Conservation (phyloP, 352 stramenopile genomes). For the Thalassiosira livingstoniorum region DNA sequence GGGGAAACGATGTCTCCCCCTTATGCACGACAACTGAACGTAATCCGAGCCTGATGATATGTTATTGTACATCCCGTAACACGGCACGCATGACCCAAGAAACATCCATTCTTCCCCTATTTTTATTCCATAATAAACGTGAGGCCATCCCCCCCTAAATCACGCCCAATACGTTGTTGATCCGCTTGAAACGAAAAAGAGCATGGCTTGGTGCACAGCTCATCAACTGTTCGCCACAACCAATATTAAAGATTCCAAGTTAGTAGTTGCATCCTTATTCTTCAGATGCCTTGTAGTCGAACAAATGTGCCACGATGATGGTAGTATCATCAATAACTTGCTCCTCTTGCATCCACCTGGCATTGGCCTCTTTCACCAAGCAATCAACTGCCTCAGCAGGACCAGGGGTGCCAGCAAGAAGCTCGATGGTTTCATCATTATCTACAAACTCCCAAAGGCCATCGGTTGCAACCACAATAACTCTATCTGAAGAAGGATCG, state of each 20-base stretch:
- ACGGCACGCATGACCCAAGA: too few relatives aligned
- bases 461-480: slow-evolving; percentile 97
- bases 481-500: slow-evolving; percentile 87
- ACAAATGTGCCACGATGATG: slow-evolving; percentile 96
- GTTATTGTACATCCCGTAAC: too few relatives aligned
- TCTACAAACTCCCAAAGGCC: slow-evolving; percentile 99
- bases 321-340: slow-evolving; percentile 99
- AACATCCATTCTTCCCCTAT: too few relatives aligned
- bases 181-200: too few relatives aligned
- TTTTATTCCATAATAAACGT: too few relatives aligned
- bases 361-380: slow-evolving; percentile 94
- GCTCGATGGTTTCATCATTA: slow-evolving; percentile 93
- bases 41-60: neutral
- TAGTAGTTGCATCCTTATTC: slow-evolving; percentile 28
- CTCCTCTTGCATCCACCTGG: slow-evolving; percentile 98
- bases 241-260: neutral
- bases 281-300: slow-evolving; percentile 73
- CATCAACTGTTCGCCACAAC: slow-evolving; percentile 7
- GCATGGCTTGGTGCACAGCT: slow-evolving; percentile 9
- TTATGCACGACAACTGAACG: neutral
- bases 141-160: neutral
- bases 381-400: slow-evolving; percentile 88
- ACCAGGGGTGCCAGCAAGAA: slow-evolving; percentile 72
- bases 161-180: too few relatives aligned
- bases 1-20: neutral